These are phyloP conservation scores for Chlorella sp. DNA, from an alignment of 139 green algal species.

Conservation along the genomic window DNA sequence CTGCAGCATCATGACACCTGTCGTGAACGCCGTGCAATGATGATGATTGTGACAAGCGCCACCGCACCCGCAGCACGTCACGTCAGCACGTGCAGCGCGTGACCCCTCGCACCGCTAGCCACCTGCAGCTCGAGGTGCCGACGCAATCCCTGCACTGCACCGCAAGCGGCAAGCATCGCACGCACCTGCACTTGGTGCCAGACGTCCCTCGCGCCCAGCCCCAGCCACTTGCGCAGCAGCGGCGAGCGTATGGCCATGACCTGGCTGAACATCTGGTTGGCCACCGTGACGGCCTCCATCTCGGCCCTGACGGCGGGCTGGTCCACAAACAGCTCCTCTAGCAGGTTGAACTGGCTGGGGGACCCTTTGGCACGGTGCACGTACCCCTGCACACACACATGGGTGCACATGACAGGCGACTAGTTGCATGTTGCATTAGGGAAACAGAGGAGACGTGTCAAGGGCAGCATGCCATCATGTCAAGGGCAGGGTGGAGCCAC, in stretches of 20 bases:
- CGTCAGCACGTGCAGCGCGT: neutral
- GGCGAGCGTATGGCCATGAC: neutral
- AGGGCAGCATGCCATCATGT: too few relatives aligned
- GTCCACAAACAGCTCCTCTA: neutral
- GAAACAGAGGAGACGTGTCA: too few relatives aligned
- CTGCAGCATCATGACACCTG: too few relatives aligned
- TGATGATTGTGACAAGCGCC: neutral
- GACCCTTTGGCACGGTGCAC: neutral
- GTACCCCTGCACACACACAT: neutral
- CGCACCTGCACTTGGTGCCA: slow-evolving; percentile 12
- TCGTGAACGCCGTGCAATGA: too few relatives aligned
- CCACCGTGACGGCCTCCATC: neutral
- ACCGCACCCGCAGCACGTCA: neutral
- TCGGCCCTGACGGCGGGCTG: neutral
- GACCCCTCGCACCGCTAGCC: neutral
- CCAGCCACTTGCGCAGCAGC: slow-evolving; percentile 6
- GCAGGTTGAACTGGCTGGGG: neutral
- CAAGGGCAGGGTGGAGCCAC: too few relatives aligned
- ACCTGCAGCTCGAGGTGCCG: too few relatives aligned
- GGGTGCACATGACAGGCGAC: too few relatives aligned
- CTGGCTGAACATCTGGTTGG: neutral
- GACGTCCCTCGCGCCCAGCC: neutral
- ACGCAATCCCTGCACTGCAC: too few relatives aligned
- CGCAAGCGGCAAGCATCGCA: too few relatives aligned
- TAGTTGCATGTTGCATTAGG: too few relatives aligned